phyloP scores from a whole-genome alignment of 495 filamentous ascomycete species.

The Friedmanniomyces simplex region DNA sequence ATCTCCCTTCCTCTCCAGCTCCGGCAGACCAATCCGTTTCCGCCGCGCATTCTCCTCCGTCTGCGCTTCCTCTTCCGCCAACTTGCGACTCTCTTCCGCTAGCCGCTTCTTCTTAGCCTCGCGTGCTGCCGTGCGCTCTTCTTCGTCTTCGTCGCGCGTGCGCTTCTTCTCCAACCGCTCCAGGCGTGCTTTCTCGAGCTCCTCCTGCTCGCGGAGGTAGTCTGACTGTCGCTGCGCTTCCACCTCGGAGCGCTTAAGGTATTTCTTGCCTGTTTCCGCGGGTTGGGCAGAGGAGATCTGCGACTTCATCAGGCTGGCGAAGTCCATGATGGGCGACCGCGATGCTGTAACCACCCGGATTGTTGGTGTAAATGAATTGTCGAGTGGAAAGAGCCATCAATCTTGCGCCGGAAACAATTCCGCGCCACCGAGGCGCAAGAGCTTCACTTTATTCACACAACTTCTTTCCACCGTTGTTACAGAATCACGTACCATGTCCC shows the following conservation, averaged over 20 bases:
- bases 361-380: too few species aligned
- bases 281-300: constrained; percentile 72
- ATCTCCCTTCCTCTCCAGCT: constrained; percentile 45
- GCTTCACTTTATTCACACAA: not conserved
- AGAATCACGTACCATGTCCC: constrained; percentile 6
- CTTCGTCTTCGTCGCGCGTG: constrained; percentile 81
- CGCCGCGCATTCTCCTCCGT: constrained; percentile 44
- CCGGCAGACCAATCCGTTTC: constrained; percentile 57
- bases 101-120: constrained; percentile 71
- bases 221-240: constrained; percentile 72
- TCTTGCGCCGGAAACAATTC: not conserved
- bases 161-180: constrained; percentile 63
- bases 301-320: constrained; percentile 79
- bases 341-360: not conserved
- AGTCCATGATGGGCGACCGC: constrained; percentile 60
- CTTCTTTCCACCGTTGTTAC: too few species aligned
- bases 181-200: constrained; percentile 55
- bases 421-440: not conserved
- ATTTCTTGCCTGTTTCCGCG: constrained; percentile 51
- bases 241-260: constrained; percentile 72
- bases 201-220: constrained; percentile 70
- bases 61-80: constrained; percentile 61
- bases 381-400: too few species aligned
- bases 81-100: constrained; percentile 63
- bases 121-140: constrained; percentile 50